phyloP scores from a whole-genome alignment of 1,284 basidiomycete genomes.

The Pisolithus thermaeus region DNA sequence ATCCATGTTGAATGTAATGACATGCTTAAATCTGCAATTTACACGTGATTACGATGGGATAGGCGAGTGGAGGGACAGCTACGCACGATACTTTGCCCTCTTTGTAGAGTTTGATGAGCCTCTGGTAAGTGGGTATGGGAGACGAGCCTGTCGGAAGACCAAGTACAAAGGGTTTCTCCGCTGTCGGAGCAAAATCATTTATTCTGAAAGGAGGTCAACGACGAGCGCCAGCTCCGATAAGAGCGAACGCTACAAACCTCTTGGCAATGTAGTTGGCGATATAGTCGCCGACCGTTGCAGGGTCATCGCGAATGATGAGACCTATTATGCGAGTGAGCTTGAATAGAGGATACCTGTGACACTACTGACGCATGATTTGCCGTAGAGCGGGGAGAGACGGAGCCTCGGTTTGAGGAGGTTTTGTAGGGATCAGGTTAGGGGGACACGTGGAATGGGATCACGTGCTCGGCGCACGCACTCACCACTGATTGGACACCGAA shows the following conservation, averaged over 20 bases:
- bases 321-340: conserved; percentile 37
- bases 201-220: conserved; percentile 40
- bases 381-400: background rate
- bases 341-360: background rate
- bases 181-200: conserved; percentile 68
- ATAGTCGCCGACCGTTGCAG: conserved; percentile 61
- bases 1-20: conserved; percentile 91
- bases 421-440: background rate
- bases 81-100: conserved; percentile 72
- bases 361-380: background rate
- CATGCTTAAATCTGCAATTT: conserved; percentile 64
- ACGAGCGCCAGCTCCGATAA: background rate
- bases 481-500: no score
- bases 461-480: no score
- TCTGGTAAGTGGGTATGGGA: conserved; percentile 83
- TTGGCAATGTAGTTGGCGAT: conserved; percentile 79
- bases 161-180: conserved; percentile 75
- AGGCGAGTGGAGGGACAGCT: conserved; percentile 3
- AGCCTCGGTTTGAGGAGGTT: background rate
- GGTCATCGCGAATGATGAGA: conserved; percentile 79
- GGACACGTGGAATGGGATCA: background rate
- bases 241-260: conserved; percentile 40
- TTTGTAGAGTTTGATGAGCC: conserved; percentile 74
- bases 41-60: background rate
- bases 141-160: conserved; percentile 86